phyloP scores from a whole-genome alignment of 805 yeast genomes.

The Diddensiella santjacobensis region DNA sequence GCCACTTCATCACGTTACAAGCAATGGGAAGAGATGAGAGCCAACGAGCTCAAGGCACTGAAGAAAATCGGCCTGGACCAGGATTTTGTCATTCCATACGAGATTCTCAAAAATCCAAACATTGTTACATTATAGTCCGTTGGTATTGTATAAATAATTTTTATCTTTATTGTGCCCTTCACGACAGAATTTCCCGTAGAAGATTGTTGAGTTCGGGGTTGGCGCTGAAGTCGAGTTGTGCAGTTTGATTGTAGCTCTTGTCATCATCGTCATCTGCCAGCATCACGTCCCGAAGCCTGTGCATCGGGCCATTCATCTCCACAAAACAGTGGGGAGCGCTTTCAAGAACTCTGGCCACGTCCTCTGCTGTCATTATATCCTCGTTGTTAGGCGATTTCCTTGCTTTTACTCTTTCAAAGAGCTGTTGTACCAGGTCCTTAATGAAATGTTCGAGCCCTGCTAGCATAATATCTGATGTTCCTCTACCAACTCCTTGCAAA shows the following conservation, averaged over 20 bases:
- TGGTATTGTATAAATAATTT: background rate
- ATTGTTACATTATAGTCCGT: constrained; percentile 9
- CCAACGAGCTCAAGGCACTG: constrained; percentile 7
- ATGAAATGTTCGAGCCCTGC: constrained; percentile 82
- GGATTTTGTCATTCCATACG: constrained; percentile 12
- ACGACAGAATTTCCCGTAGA: background rate
- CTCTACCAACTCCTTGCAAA: constrained; percentile 72
- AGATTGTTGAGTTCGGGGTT: background rate
- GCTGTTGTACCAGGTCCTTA: constrained; percentile 66
- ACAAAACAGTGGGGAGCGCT: constrained; percentile 34
- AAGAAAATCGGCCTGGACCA: constrained; percentile 6
- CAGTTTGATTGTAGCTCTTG: background rate
- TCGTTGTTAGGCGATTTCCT: constrained; percentile 44
- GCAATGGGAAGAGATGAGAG: constrained; percentile 11
- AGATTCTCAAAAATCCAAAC: constrained; percentile 12
- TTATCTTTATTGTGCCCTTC: background rate
- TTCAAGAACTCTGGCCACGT: constrained; percentile 32
- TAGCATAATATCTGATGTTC: constrained; percentile 69
- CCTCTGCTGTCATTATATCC: constrained; percentile 32
- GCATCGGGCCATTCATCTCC: constrained; percentile 35
- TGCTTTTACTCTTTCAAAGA: constrained; percentile 67
- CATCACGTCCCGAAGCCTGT: constrained; percentile 32
- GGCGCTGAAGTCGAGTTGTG: background rate
- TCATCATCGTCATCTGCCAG: constrained; percentile 33
- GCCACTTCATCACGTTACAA: constrained; percentile 9